These are phyloP conservation scores for Rosa persica DNA, from an alignment of 306 rosid species.

Conservation along the genomic window DNA sequence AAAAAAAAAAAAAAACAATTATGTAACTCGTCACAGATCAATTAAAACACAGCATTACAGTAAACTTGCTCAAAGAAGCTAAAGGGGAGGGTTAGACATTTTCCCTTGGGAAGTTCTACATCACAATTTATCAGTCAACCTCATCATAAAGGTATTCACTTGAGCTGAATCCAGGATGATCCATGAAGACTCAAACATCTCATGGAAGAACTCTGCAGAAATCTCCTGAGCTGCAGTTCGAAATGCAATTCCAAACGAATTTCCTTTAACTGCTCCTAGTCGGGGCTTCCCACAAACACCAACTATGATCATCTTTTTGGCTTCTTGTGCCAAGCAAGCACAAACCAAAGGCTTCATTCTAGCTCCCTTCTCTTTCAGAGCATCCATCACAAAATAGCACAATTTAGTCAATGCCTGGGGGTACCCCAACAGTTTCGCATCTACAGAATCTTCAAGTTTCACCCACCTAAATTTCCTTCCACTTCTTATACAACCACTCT, in stretches of 20 bases:
- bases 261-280: slow-evolving; percentile 83
- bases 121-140: slow-evolving; percentile 84
- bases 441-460: slow-evolving; percentile 76
- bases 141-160: slow-evolving; percentile 85
- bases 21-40: slow-evolving; percentile 25
- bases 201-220: slow-evolving; percentile 78
- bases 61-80: slow-evolving; percentile 25
- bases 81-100: slow-evolving; percentile 24
- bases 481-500: slow-evolving; percentile 78
- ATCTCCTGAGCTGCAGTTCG: slow-evolving; percentile 76
- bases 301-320: slow-evolving; percentile 67
- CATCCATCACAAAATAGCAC: slow-evolving; percentile 94
- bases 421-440: slow-evolving; percentile 69
- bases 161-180: slow-evolving; percentile 66
- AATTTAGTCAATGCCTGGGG: slow-evolving; percentile 94
- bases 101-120: slow-evolving; percentile 20
- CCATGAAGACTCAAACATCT: slow-evolving; percentile 95
- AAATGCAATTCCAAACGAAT: slow-evolving; percentile 83
- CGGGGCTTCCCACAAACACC: slow-evolving; percentile 98
- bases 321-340: slow-evolving; percentile 88
- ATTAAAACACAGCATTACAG: slow-evolving; percentile 25
- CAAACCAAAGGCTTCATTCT: slow-evolving; percentile 93
- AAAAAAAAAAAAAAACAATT: not conserved
- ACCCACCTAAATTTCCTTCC: slow-evolving; percentile 94
- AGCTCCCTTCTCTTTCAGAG: slow-evolving; percentile 88